Conservation (phyloP, 176 grass and related monocot species). For the Ananas comosus region DNA sequence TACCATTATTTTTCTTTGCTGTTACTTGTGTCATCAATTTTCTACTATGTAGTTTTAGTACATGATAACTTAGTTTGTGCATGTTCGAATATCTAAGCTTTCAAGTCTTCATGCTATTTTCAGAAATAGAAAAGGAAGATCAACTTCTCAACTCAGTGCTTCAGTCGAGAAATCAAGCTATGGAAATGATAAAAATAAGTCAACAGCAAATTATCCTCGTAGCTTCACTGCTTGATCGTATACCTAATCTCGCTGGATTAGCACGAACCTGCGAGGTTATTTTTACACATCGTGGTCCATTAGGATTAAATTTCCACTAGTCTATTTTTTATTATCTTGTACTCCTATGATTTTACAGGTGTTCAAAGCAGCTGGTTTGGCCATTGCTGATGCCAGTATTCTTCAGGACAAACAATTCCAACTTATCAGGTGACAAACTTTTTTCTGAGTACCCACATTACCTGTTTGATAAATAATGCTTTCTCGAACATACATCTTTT, state of each 20-base stretch:
- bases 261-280: conserved; percentile 75
- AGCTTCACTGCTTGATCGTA: conserved; percentile 72
- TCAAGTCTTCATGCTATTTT: background rate
- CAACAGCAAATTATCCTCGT: conserved; percentile 73
- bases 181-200: conserved; percentile 45
- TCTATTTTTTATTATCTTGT: background rate
- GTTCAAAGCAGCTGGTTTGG: conserved; percentile 55
- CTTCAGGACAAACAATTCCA: conserved; percentile 81
- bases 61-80: background rate
- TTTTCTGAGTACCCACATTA: no score
- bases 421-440: conserved; percentile 55
- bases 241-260: conserved; percentile 90
- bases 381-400: conserved; percentile 57
- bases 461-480: no score
- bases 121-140: conserved; percentile 79
- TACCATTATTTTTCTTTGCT: background rate
- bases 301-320: background rate
- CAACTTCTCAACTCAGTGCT: conserved; percentile 46
- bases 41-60: background rate
- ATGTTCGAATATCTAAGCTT: conserved; percentile 5
- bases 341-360: conserved; percentile 30
- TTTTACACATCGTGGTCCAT: background rate
- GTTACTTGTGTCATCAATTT: background rate
- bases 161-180: conserved; percentile 68
- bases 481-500: no score